Conservation (phyloP, 805 yeast genomes). For the Jamesozyma hellenica region DNA sequence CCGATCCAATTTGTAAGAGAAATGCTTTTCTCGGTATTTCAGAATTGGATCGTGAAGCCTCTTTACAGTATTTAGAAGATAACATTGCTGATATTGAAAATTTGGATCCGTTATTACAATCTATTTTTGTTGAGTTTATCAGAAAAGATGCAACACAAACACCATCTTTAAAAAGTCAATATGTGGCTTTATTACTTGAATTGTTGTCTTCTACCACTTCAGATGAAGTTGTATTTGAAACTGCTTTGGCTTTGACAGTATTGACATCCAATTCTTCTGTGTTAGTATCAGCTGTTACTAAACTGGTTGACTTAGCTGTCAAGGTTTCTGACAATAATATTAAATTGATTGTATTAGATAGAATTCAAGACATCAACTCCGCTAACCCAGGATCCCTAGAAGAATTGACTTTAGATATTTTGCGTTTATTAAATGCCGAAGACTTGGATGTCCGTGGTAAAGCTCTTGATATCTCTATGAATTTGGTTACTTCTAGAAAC, state of each 20-base stretch:
- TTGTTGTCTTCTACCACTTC: constrained; percentile 59
- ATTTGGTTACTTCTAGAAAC: constrained; percentile 73
- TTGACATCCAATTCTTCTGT: constrained; percentile 56
- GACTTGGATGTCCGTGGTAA: constrained; percentile 85
- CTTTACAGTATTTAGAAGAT: constrained; percentile 71
- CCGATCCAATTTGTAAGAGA: constrained; percentile 88
- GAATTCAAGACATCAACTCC: constrained; percentile 65
- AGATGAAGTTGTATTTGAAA: constrained; percentile 69
- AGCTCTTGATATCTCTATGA: constrained; percentile 76
- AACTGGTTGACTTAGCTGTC: constrained; percentile 78
- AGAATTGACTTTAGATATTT: constrained; percentile 73
- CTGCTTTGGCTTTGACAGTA: constrained; percentile 67
- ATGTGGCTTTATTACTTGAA: constrained; percentile 61
- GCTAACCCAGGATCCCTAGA: constrained; percentile 75
- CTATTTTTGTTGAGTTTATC: constrained; percentile 84
- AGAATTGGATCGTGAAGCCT: constrained; percentile 72
- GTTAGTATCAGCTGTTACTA: constrained; percentile 69
- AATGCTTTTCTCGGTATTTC: constrained; percentile 88
- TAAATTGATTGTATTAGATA: constrained; percentile 82
- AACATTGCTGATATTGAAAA: constrained; percentile 48
- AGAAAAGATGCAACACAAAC: constrained; percentile 64
- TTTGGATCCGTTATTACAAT: constrained; percentile 75
- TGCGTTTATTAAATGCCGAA: constrained; percentile 77
- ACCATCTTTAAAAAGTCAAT: constrained; percentile 58
- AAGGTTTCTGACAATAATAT: constrained; percentile 93